A percentile compares a stretch with the other conserved stretches of the same genome.
Evolutionary conservation across 2,329 filamentous ascomycete species (phyloP).

Genomic region (Botrytis sinoallii): DNA sequence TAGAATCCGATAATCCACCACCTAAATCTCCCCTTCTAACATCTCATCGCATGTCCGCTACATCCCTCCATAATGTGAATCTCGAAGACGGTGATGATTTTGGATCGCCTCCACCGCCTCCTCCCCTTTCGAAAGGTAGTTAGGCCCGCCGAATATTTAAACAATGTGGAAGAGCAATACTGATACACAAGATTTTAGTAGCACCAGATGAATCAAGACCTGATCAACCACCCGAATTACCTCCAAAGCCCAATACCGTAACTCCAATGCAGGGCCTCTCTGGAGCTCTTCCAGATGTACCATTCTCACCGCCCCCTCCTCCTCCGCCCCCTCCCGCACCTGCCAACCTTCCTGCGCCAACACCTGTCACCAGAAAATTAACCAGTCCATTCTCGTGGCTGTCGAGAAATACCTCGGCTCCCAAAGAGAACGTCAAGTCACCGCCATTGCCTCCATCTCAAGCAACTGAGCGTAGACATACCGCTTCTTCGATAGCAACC

Average conservation of each 20-base stretch:
- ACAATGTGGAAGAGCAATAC: neutral
- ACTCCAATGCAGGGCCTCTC: constrained; percentile 64
- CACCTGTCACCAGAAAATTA: constrained; percentile 60
- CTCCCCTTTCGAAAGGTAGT: constrained; percentile 17
- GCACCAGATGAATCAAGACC: constrained; percentile 34
- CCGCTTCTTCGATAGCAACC: constrained; percentile 75
- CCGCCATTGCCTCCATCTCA: constrained; percentile 44
- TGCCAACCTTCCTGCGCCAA: constrained; percentile 28
- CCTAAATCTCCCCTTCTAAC: constrained; percentile 48
- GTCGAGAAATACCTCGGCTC: constrained; percentile 62
- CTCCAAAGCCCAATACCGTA: constrained; percentile 37
- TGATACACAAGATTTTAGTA: constrained; percentile 23
- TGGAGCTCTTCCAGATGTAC: constrained; percentile 67
- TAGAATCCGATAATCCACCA: constrained; percentile 28
- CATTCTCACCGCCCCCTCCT: constrained; percentile 61
- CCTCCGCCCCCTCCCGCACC: constrained; percentile 24
- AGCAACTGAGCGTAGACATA: constrained; percentile 62
- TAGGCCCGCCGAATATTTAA: neutral
- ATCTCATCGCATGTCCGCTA: constrained; percentile 52
- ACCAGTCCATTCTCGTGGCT: constrained; percentile 88
- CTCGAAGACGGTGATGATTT: constrained; percentile 45
- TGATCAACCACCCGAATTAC: constrained; percentile 24
- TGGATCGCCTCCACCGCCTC: constrained; percentile 22
- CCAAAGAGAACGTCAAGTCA: constrained; percentile 52
- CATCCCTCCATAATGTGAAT: constrained; percentile 62